phyloP scores from a whole-genome alignment of 1,284 basidiomycete species.

The Malassezia cuniculi region DNA sequence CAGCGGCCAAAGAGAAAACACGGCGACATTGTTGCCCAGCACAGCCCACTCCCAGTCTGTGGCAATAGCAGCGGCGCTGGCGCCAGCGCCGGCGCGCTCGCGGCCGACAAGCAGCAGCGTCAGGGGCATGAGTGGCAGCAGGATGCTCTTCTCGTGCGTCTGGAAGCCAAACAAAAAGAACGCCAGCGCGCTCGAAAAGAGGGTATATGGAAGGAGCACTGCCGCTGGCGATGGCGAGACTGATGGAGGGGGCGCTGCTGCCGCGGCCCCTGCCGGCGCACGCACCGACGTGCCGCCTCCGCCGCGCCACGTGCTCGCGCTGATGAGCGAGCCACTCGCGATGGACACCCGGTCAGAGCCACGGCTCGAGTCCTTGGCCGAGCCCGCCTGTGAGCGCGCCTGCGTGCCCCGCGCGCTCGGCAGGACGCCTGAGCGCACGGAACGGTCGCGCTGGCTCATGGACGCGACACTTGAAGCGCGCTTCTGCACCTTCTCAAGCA shows the following conservation, averaged over 20 bases:
- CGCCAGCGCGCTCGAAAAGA: constrained; percentile 50
- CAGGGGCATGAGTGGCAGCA: constrained; percentile 73
- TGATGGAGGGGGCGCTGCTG: constrained; percentile 44
- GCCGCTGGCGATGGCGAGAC: constrained; percentile 56
- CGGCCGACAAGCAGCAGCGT: constrained; percentile 61
- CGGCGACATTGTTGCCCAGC: constrained; percentile 69
- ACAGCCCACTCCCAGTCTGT: constrained; percentile 62
- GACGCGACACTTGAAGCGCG: constrained; percentile 3
- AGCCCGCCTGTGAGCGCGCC: neutral
- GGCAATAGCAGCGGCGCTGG: constrained; percentile 47
- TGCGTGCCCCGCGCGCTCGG: constrained; percentile 5
- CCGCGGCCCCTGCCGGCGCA: neutral
- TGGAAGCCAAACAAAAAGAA: constrained; percentile 94
- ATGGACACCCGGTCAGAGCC: constrained; percentile 19
- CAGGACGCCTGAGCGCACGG: constrained; percentile 3
- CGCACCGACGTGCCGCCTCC: neutral
- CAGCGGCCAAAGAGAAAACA: constrained; percentile 75
- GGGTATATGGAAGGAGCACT: constrained; percentile 36
- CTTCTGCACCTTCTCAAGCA: constrained; percentile 8
- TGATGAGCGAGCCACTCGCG: constrained; percentile 23
- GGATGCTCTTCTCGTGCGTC: constrained; percentile 82
- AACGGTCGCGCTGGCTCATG: neutral
- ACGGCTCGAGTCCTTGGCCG: constrained; percentile 15
- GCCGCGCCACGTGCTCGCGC: constrained; percentile 14
- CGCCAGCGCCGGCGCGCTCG: constrained; percentile 46